A percentile compares a stretch with the other conserved stretches of the same genome.
Conservation (phyloP, 805 yeast species). For the Pichia kluyveri region DNA sequence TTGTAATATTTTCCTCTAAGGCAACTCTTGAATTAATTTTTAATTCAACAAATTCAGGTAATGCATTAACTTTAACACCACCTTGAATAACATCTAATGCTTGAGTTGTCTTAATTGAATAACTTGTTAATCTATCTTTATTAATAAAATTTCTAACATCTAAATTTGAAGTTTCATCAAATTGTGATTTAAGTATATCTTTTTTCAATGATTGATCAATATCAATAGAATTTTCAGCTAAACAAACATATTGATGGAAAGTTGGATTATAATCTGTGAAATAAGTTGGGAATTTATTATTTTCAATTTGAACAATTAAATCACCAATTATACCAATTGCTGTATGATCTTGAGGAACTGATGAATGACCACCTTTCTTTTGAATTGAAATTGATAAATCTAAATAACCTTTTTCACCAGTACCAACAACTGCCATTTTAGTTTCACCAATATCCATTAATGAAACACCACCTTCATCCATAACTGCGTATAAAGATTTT, state of each 20-base stretch:
- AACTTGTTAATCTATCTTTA: conserved; percentile 23
- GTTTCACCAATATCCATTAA: conserved; percentile 30
- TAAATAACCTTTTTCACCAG: conserved; percentile 41
- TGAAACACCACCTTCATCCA: conserved; percentile 35
- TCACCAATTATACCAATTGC: conserved; percentile 38
- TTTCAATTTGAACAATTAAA: conserved; percentile 32
- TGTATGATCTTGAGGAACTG: conserved; percentile 41
- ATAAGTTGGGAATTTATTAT: conserved; percentile 27
- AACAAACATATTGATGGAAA: conserved; percentile 34
- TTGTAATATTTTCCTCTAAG: conserved; percentile 31
- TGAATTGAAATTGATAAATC: conserved; percentile 32
- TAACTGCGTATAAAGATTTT: conserved; percentile 33
- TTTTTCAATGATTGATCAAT: conserved; percentile 27
- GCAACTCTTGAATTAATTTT: conserved; percentile 39
- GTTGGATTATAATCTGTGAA: conserved; percentile 36
- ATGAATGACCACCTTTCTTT: conserved; percentile 45
- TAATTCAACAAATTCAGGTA: conserved; percentile 39
- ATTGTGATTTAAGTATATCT: conserved; percentile 31
- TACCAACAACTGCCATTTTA: conserved; percentile 35
- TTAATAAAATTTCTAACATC: conserved; percentile 29
- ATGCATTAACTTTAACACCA: conserved; percentile 41
- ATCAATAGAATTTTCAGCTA: conserved; percentile 34
- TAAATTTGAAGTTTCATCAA: conserved; percentile 29
- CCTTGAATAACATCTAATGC: conserved; percentile 39
- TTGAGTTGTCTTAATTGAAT: conserved; percentile 37